These are phyloP conservation scores for Oxytropis ochrocephala DNA, from an alignment of 306 rosid species.

Conservation along the genomic window DNA sequence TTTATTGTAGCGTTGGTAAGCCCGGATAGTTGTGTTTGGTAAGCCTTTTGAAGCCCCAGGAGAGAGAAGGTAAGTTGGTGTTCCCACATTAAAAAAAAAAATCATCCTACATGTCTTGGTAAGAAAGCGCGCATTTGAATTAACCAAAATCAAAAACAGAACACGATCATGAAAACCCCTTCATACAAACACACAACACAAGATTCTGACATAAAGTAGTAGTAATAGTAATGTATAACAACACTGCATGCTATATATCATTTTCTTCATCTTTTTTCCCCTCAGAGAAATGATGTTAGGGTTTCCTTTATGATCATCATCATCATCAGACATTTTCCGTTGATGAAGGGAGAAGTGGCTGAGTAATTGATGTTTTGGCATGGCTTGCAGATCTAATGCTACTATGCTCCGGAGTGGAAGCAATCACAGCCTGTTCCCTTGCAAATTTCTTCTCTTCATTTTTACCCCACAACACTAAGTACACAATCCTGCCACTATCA, in stretches of 20 bases:
- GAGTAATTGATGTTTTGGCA: constrained; percentile 56
- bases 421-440: constrained; percentile 38
- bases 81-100: constrained; percentile 21
- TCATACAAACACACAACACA: constrained; percentile 34
- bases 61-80: too few species aligned
- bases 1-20: too few species aligned
- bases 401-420: constrained; percentile 46
- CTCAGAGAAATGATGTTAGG: constrained; percentile 25
- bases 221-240: constrained; percentile 25
- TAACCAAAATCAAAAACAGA: background rate
- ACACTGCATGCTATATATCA: background rate
- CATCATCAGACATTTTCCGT: constrained; percentile 84
- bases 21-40: too few species aligned
- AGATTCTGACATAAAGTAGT: constrained; percentile 49
- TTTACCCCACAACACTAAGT: constrained; percentile 92
- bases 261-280: background rate
- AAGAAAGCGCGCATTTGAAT: constrained; percentile 43
- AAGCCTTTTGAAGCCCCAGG: too few species aligned
- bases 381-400: constrained; percentile 44
- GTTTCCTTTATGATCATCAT: constrained; percentile 13
- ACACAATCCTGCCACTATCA: constrained; percentile 77
- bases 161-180: constrained; percentile 19
- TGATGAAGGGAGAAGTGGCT: constrained; percentile 81
- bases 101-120: constrained; percentile 27
- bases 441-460: constrained; percentile 74